These are phyloP conservation scores for Thermothelomyces thermophilus DNA, from an alignment of 2,329 filamentous ascomycete species.

Conservation along the genomic window DNA sequence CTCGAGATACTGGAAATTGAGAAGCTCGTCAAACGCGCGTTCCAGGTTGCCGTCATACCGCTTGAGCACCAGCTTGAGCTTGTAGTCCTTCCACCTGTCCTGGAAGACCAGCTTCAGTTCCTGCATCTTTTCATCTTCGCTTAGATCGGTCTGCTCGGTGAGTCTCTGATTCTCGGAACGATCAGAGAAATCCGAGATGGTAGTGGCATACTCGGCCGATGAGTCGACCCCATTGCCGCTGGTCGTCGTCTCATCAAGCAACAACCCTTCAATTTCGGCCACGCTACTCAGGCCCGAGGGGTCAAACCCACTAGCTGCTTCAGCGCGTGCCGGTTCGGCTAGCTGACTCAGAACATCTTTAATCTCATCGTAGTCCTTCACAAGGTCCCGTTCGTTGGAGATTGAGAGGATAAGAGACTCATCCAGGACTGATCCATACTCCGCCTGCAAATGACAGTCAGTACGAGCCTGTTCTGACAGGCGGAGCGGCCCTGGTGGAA, in stretches of 20 bases:
- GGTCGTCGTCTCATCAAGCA: constrained; percentile 15
- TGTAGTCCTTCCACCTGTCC: constrained; percentile 52
- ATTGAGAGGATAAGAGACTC: constrained; percentile 72
- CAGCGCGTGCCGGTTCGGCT: constrained; percentile 54
- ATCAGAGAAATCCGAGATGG: constrained; percentile 21
- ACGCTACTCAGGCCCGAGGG: constrained; percentile 60
- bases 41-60: constrained; percentile 62
- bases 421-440: constrained; percentile 70
- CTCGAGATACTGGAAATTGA: constrained; percentile 73
- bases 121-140: constrained; percentile 53
- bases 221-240: constrained; percentile 18
- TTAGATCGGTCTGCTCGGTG: constrained; percentile 28
- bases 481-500: neutral
- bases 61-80: constrained; percentile 59
- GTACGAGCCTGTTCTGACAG: neutral
- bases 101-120: constrained; percentile 67
- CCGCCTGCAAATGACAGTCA: constrained; percentile 32
- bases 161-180: constrained; percentile 24
- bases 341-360: constrained; percentile 58
- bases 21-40: constrained; percentile 68
- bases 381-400: constrained; percentile 63
- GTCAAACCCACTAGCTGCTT: constrained; percentile 73
- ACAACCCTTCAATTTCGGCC: constrained; percentile 22
- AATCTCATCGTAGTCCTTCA: constrained; percentile 46
- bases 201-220: constrained; percentile 16